Percentiles rank a stretch among this genome's conserved stretches.
phyloP scores from a whole-genome alignment of 2,329 filamentous ascomycete genomes.

The Xenoacremonium recifei region DNA sequence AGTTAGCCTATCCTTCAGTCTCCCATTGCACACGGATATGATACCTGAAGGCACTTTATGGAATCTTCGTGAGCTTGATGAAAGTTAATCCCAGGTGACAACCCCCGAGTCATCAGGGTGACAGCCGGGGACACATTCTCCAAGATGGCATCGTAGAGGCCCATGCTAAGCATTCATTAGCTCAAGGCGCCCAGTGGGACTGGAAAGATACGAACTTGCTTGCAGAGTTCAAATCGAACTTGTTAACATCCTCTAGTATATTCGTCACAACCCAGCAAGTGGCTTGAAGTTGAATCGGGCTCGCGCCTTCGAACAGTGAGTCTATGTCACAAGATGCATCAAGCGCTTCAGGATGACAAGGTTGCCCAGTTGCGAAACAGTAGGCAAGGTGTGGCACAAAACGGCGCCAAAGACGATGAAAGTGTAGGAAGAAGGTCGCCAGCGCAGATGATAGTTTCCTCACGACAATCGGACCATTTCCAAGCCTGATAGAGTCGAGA shows the following conservation, averaged over 20 bases:
- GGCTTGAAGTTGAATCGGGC: conserved; percentile 48
- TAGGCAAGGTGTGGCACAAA: conserved; percentile 61
- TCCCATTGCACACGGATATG: conserved; percentile 14
- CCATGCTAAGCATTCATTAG: conserved; percentile 27
- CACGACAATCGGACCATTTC: conserved; percentile 59
- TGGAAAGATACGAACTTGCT: conserved; percentile 46
- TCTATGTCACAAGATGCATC: conserved; percentile 37
- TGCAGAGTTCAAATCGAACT: conserved; percentile 60
- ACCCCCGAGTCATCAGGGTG: conserved; percentile 37
- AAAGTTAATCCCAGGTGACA: conserved; percentile 29
- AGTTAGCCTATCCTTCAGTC: conserved; percentile 10
- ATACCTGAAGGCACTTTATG: conserved; percentile 61
- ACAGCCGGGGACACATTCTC: conserved; percentile 41
- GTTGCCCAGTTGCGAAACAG: conserved; percentile 45
- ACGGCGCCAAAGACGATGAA: conserved; percentile 63
- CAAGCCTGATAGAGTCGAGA: conserved; percentile 49
- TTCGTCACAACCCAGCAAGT: conserved; percentile 60
- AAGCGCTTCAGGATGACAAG: conserved; percentile 18
- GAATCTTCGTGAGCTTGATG: conserved; percentile 49
- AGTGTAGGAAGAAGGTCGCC: conserved; percentile 72
- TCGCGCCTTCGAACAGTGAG: conserved; percentile 47
- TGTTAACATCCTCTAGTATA: conserved; percentile 41
- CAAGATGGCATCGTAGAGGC: conserved; percentile 39
- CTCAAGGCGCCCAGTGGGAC: conserved; percentile 15
- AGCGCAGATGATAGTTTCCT: conserved; percentile 77